These are phyloP conservation scores for Eucalyptus victrix DNA, from an alignment of 345 rosid species.

Conservation along the genomic window DNA sequence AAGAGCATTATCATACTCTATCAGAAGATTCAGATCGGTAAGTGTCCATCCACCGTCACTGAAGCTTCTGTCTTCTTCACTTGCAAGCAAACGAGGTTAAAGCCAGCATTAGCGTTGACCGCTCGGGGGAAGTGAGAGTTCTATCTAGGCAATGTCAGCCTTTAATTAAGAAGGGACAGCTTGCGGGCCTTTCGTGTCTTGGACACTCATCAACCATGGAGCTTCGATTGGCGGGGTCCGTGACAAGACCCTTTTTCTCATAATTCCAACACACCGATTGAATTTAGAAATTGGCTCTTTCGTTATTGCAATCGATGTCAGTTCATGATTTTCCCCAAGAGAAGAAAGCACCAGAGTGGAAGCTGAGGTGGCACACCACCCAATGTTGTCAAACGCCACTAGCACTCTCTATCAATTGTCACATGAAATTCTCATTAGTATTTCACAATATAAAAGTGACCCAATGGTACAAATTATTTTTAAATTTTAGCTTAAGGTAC, in stretches of 20 bases:
- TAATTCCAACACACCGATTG: background rate
- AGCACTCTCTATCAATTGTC: background rate
- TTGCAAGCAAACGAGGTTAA: background rate
- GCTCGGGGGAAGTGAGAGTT: background rate
- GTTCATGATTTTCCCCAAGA: background rate
- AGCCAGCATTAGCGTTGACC: background rate
- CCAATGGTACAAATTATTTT: too few species aligned
- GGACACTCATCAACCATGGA: background rate
- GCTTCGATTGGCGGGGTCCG: background rate
- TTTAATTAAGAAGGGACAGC: background rate
- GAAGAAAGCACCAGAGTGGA: background rate
- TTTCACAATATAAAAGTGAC: background rate
- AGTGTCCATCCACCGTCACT: background rate
- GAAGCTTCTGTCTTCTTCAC: background rate
- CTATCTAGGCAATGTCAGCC: background rate
- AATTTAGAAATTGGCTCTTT: background rate
- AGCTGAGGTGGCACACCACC: background rate
- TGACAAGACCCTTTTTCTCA: background rate
- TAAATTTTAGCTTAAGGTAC: accelerated
- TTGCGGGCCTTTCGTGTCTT: background rate
- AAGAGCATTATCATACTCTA: background rate
- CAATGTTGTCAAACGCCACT: background rate
- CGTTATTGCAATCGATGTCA: background rate
- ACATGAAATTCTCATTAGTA: background rate
- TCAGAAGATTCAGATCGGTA: background rate